Evolutionary conservation across 1,284 basidiomycete genomes (phyloP).

Genomic region (Coniferiporia weirii): DNA sequence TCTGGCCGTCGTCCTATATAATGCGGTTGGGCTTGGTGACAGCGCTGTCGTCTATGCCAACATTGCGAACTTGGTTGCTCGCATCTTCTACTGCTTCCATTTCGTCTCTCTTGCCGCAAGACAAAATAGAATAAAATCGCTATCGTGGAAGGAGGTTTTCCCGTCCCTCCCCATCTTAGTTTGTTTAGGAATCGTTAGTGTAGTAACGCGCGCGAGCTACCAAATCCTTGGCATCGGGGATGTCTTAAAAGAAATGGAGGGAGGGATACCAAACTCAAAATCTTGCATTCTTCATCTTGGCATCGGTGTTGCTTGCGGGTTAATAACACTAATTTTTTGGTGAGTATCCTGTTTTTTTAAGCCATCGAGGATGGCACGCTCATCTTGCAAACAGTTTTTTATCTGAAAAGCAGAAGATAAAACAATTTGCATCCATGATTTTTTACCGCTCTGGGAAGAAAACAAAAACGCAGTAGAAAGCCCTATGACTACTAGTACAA

Average conservation of each 20-base stretch:
- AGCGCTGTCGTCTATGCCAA: constrained; percentile 73
- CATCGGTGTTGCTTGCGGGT: constrained; percentile 6
- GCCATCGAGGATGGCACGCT: neutral
- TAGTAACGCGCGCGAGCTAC: constrained; percentile 10
- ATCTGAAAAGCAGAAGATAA: constrained; percentile 1
- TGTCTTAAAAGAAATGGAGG: constrained; percentile 1
- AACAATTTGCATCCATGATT: constrained; percentile 2
- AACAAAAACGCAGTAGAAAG: neutral
- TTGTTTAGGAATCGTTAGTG: neutral
- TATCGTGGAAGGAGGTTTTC: constrained; percentile 2
- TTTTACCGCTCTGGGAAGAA: neutral
- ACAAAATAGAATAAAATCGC: constrained; percentile 23
- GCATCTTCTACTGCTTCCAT: constrained; percentile 48
- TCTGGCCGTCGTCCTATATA: constrained; percentile 47
- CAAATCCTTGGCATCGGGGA: constrained; percentile 2
- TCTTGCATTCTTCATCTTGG: constrained; percentile 13
- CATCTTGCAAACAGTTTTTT: constrained; percentile 7
- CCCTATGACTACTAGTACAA: neutral
- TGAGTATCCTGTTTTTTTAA: neutral
- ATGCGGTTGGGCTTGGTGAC: constrained; percentile 49
- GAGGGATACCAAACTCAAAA: constrained; percentile 1
- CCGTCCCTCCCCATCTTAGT: constrained; percentile 7
- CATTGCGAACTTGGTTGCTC: constrained; percentile 54
- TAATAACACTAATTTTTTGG: constrained; percentile 3
- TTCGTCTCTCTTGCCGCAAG: constrained; percentile 33